Base-by-base conservation (phyloP, 495 filamentous ascomycete genomes). In the Podospora australis region DNA sequence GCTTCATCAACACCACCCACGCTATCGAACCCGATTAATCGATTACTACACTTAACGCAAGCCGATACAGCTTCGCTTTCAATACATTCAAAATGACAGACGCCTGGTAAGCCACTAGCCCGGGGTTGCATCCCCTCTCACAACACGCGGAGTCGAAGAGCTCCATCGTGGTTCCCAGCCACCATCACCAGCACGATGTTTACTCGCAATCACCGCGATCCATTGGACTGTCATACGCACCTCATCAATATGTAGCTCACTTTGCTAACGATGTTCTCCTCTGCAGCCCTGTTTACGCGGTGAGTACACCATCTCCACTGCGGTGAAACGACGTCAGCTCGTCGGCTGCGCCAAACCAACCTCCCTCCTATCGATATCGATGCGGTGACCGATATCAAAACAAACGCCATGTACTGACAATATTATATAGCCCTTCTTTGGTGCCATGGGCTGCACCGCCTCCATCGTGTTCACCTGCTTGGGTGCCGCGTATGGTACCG, bases 381-480 rank as follows among this genome's bases (percentile, higher is more conserved):
- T 46, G 40, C n/a, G n/a, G n/a, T n/a, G n/a, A n/a, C n/a, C 48
- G 48, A 54, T 26, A 23, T 44, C 29, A 24, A 40, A 44, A 52
- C n/a, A 10, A 30, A 22, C 17, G 11, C 38, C 32, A 30, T 25
- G 13, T 44, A 23, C 49, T 46, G 45, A 47, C 51, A 54, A 47
- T 2, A 4, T 22, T 10, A 24, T 48, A 50, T 57, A 94, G 92
- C 92, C 92, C 68, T 99, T 99, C 78, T 99, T 99, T 69, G 91
- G 94, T 75, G 90, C 90, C 69, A 94, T 99, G 84, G 92, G 92
- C 67, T 99, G 92, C 78, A 95, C 90, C 48, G 88, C 88, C 54
- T 87, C 92, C 68, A 96, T 98, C 68, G 88, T 96, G 60, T 98
- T 98, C 79, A 96, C 91, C 67, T 98, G 91, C 79, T 88, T 98